These are phyloP conservation scores for Suillus plorans DNA, from an alignment of 768 basidiomycete genomes.

Conservation along the genomic window DNA sequence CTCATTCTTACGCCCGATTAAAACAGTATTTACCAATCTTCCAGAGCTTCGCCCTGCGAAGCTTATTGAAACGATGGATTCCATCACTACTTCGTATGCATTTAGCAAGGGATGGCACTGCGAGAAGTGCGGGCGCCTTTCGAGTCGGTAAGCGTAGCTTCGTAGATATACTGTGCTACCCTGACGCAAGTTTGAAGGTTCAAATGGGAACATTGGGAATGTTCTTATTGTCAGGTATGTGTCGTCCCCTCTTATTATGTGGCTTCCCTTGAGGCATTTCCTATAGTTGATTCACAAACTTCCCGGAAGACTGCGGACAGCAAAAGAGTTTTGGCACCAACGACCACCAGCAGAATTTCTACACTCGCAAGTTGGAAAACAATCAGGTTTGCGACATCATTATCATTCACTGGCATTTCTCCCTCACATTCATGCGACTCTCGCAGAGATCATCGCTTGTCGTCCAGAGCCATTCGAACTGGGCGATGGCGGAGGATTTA, in stretches of 20 bases:
- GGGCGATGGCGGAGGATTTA: conserved; percentile 22
- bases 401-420: background rate
- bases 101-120: conserved; percentile 75
- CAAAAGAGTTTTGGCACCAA: conserved; percentile 41
- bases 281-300: conserved; percentile 18
- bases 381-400: conserved; percentile 23
- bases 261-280: background rate
- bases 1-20: conserved; percentile 43
- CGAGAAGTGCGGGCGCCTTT: conserved; percentile 63
- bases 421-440: background rate
- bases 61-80: conserved; percentile 25
- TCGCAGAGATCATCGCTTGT: conserved; percentile 19
- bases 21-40: conserved; percentile 30
- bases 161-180: background rate
- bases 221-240: conserved; percentile 57
- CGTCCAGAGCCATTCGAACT: conserved; percentile 20
- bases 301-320: conserved; percentile 21
- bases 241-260: background rate
- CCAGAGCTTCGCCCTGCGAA: conserved; percentile 41
- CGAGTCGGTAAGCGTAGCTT: conserved; percentile 55
- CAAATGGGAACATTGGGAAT: conserved; percentile 78
- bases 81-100: conserved; percentile 50
- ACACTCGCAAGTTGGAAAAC: conserved; percentile 29
- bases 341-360: conserved; percentile 22
- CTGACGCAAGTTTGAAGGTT: conserved; percentile 39